phyloP scores from a whole-genome alignment of 352 stramenopile species.

The Globisporangium nagaii region DNA sequence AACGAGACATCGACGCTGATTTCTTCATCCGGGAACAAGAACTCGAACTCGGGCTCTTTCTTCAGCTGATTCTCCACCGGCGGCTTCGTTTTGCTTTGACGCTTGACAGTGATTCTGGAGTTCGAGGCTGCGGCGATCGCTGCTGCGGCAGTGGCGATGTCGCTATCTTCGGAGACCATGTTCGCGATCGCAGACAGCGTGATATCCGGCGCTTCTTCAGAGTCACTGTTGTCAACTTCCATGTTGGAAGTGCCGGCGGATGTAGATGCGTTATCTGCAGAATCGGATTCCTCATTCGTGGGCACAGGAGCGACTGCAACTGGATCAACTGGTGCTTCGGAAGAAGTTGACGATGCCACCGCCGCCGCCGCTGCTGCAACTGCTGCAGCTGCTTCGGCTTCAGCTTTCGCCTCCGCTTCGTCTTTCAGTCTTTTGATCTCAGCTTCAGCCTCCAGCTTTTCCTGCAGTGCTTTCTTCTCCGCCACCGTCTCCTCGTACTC shows the following conservation, averaged over 20 bases:
- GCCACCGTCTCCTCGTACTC: conserved; percentile 62
- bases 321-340: conserved; percentile 4
- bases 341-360: conserved; percentile 9
- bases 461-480: conserved; percentile 34
- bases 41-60: conserved; percentile 44
- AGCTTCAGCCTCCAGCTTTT: conserved; percentile 33
- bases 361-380: background rate
- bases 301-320: background rate
- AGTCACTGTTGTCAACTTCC: conserved; percentile 81
- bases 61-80: conserved; percentile 11
- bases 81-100: conserved; percentile 17
- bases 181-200: conserved; percentile 81
- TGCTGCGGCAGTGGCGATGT: conserved; percentile 48
- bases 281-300: conserved; percentile 21
- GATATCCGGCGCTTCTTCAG: conserved; percentile 69
- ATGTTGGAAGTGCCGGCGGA: conserved; percentile 42
- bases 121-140: conserved; percentile 39
- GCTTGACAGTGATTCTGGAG: conserved; percentile 38
- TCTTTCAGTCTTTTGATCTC: conserved; percentile 41
- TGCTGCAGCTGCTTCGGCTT: conserved; percentile 7
- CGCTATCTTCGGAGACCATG: conserved; percentile 80
- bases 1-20: conserved; percentile 54
- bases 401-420: conserved; percentile 25
- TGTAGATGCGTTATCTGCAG: conserved; percentile 16
- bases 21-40: conserved; percentile 60